A percentile compares a stretch with the other conserved stretches of the same genome.
phyloP scores from a whole-genome alignment of 2,329 filamentous ascomycete species.

The Alternaria brassicicola region DNA sequence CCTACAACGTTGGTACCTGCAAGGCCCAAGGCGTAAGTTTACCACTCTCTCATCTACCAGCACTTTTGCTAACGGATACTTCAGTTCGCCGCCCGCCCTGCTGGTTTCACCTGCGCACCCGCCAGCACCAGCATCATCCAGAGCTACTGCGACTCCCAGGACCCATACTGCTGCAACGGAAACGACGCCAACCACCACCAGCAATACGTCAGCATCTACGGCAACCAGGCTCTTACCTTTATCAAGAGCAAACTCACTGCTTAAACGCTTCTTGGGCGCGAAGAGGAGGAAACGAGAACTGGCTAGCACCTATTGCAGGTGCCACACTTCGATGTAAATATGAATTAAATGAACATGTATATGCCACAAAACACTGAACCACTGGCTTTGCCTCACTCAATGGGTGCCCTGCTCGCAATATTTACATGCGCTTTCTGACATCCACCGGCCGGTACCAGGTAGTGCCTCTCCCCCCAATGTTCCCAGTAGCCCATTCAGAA shows the following conservation, averaged over 20 bases:
- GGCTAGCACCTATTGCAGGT: no score
- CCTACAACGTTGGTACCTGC: constrained; percentile 68
- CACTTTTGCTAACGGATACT: constrained; percentile 5
- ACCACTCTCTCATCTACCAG: not conserved
- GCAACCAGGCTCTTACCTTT: constrained; percentile 63
- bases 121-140: constrained; percentile 62
- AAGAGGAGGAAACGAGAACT: not conserved
- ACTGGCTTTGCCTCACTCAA: not conserved
- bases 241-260: constrained; percentile 60
- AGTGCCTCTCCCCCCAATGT: not conserved
- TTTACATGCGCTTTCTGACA: not conserved
- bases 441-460: not conserved
- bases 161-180: constrained; percentile 71
- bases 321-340: constrained; percentile 9
- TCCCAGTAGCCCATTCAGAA: not conserved
- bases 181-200: constrained; percentile 66
- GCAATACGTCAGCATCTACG: constrained; percentile 67
- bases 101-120: constrained; percentile 62
- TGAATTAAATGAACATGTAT: not conserved
- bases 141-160: constrained; percentile 68
- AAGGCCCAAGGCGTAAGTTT: constrained; percentile 62
- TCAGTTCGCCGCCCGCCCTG: constrained; percentile 66
- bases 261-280: constrained; percentile 16
- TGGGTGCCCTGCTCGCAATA: not conserved
- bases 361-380: not conserved